phyloP scores from a whole-genome alignment of 306 rosid species.

The Crotalaria pallida region DNA sequence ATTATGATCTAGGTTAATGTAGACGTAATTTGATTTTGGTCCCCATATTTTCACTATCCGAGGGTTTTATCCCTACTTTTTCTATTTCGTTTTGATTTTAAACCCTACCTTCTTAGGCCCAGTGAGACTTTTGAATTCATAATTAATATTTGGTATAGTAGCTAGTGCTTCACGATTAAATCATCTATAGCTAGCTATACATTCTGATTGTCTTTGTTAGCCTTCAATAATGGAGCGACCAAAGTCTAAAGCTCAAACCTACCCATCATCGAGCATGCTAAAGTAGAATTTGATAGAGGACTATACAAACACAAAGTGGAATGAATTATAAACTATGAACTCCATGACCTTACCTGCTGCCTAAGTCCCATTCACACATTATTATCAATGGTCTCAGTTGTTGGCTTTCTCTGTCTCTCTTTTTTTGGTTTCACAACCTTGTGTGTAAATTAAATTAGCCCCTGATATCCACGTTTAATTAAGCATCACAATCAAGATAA shows the following conservation, averaged over 20 bases:
- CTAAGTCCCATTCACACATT: conserved; percentile 17
- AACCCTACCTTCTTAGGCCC: too few species aligned
- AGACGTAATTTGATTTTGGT: too few species aligned
- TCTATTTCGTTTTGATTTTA: too few species aligned
- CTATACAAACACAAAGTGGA: conserved; percentile 19
- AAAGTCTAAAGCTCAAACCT: conserved; percentile 17
- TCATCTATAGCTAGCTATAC: background rate
- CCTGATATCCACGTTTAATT: conserved; percentile 17
- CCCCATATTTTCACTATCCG: too few species aligned
- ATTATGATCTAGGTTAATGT: too few species aligned
- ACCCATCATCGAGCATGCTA: conserved; percentile 3
- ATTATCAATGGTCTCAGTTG: conserved; percentile 28
- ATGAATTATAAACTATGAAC: conserved; percentile 11
- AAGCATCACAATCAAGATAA: conserved; percentile 7
- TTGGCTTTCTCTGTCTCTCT: conserved; percentile 14
- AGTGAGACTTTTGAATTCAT: too few species aligned
- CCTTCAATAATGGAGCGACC: conserved; percentile 3
- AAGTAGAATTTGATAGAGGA: conserved; percentile 10
- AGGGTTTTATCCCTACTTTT: too few species aligned
- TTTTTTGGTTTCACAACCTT: background rate
- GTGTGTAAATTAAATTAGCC: conserved; percentile 14
- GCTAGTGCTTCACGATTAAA: background rate
- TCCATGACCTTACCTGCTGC: conserved; percentile 25
- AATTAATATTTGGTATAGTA: background rate
- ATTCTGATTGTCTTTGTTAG: conserved; percentile 17